These are phyloP conservation scores for Mariannaea sp. DNA, from an alignment of 2,329 filamentous ascomycete genomes.

Conservation along the genomic window DNA sequence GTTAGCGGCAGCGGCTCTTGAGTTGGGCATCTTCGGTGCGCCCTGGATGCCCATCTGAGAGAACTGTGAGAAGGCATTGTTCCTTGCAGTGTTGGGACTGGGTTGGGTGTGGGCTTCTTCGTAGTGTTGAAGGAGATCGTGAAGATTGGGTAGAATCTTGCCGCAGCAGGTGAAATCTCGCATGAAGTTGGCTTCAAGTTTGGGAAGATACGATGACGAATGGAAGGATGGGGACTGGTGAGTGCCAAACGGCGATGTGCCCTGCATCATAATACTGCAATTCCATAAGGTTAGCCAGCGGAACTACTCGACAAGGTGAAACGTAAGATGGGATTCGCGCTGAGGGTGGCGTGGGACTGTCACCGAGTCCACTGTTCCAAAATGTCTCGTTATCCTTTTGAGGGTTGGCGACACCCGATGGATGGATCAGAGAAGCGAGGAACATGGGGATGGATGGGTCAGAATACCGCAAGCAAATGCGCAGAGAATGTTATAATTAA, in stretches of 20 bases:
- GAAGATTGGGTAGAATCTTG: slow-evolving; percentile 83
- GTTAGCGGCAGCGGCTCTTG: slow-evolving; percentile 40
- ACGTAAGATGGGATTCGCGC: slow-evolving; percentile 17
- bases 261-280: slow-evolving; percentile 87
- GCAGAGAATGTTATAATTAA: background rate
- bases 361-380: slow-evolving; percentile 25
- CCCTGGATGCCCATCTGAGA: slow-evolving; percentile 43
- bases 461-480: background rate
- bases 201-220: slow-evolving; percentile 94
- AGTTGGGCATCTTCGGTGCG: slow-evolving; percentile 41
- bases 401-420: slow-evolving; percentile 20
- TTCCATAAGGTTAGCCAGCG: slow-evolving; percentile 32
- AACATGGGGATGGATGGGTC: background rate
- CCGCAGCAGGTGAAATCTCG: slow-evolving; percentile 96
- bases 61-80: slow-evolving; percentile 49
- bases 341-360: slow-evolving; percentile 22
- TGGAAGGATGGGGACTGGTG: slow-evolving; percentile 94
- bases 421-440: slow-evolving; percentile 5
- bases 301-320: slow-evolving; percentile 4
- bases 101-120: slow-evolving; percentile 89
- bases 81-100: slow-evolving; percentile 49
- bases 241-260: slow-evolving; percentile 84
- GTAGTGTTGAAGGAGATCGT: slow-evolving; percentile 95
- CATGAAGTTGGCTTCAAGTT: slow-evolving; percentile 97
- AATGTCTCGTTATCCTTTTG: slow-evolving; percentile 32